phyloP scores from a whole-genome alignment of 257 asterid species.

The Primulina eburnea region DNA sequence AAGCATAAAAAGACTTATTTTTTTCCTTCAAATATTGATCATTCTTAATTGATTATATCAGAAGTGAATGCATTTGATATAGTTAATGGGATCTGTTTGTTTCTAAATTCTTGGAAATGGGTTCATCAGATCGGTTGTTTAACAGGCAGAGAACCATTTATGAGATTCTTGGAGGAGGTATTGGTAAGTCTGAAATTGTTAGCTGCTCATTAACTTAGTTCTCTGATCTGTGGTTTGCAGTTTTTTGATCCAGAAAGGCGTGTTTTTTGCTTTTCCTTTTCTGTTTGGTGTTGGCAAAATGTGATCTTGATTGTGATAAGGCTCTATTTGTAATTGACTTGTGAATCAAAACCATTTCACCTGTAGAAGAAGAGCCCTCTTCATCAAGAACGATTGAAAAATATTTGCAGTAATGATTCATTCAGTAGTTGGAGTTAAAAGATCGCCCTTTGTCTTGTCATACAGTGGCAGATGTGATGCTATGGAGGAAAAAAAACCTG shows the following conservation, averaged over 20 bases:
- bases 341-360: constrained; percentile 10
- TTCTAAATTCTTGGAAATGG: constrained; percentile 46
- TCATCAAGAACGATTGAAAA: constrained; percentile 12
- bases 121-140: constrained; percentile 59
- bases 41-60: constrained; percentile 12
- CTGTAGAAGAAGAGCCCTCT: background rate
- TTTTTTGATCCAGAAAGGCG: background rate
- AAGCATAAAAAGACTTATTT: constrained; percentile 19
- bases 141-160: constrained; percentile 62
- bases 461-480: constrained; percentile 82
- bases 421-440: constrained; percentile 20
- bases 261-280: background rate
- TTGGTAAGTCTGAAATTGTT: constrained; percentile 47
- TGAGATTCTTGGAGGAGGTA: constrained; percentile 82
- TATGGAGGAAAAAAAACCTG: constrained; percentile 64
- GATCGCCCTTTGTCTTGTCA: constrained; percentile 19
- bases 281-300: constrained; percentile 7
- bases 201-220: constrained; percentile 1
- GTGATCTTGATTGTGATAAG: constrained; percentile 6
- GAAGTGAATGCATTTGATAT: constrained; percentile 24
- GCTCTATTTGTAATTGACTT: background rate
- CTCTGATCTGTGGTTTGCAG: constrained; percentile 14
- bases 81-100: constrained; percentile 22
- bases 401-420: background rate
- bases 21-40: constrained; percentile 11